Conservation (phyloP, 2,329 filamentous ascomycete genomes). For the Celoporthe dispersa region DNA sequence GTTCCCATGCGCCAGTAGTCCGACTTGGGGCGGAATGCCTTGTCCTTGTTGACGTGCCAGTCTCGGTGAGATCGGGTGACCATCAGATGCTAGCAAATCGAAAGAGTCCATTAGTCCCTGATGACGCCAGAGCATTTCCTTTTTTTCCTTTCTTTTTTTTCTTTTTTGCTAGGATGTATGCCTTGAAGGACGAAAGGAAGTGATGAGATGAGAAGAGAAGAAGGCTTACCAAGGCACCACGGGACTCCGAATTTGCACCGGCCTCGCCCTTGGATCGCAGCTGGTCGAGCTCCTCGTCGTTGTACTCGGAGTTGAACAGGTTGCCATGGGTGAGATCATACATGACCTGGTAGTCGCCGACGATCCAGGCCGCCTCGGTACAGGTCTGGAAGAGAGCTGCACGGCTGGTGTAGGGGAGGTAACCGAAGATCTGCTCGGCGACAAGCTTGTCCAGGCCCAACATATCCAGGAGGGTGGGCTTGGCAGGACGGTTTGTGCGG, state of each 20-base stretch:
- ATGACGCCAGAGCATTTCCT: background rate
- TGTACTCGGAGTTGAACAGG: constrained; percentile 20
- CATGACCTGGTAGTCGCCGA: constrained; percentile 17
- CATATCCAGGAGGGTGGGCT: background rate
- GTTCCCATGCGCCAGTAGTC: constrained; percentile 4
- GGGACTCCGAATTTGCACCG: background rate
- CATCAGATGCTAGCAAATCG: constrained; percentile 8
- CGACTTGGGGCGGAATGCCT: background rate
- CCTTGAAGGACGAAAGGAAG: background rate
- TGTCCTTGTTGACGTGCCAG: background rate
- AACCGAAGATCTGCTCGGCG: background rate
- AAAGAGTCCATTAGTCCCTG: background rate
- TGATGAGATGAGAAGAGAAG: too few relatives aligned
- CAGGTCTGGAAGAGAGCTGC: constrained; percentile 7
- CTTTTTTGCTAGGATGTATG: too few relatives aligned
- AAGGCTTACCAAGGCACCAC: constrained; percentile 4
- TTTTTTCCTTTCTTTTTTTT: too few relatives aligned
- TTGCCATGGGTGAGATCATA: constrained; percentile 7
- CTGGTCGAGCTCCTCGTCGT: constrained; percentile 9
- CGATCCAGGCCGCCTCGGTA: constrained; percentile 7
- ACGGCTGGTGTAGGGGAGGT: constrained; percentile 13
- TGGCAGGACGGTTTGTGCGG: background rate
- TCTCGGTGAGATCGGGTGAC: constrained; percentile 13
- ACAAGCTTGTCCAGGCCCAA: background rate
- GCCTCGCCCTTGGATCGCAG: background rate